Conservation (phyloP, 2,329 filamentous ascomycete species). For the Ceratocystis alfenasii region DNA sequence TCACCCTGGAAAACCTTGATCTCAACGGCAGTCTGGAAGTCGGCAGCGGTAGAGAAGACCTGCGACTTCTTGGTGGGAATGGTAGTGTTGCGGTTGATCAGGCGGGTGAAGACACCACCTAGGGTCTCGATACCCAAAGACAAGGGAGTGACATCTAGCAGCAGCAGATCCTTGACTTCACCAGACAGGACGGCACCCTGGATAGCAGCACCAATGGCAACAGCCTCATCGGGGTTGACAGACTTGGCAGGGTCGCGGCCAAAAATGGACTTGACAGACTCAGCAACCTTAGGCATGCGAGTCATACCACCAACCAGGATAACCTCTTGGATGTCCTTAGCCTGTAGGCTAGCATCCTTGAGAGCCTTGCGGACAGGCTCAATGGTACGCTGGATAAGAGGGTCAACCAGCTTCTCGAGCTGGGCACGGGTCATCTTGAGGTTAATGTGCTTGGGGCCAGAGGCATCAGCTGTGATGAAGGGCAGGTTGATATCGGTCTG, state of each 20-base stretch:
- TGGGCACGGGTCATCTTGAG: slow-evolving; percentile 82
- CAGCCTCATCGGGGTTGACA: slow-evolving; percentile 96
- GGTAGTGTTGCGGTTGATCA: slow-evolving; percentile 98
- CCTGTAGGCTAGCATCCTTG: slow-evolving; percentile 83
- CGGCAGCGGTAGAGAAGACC: slow-evolving; percentile 91
- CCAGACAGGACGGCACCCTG: slow-evolving; percentile 94
- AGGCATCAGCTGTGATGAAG: slow-evolving; percentile 94
- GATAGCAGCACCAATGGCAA: slow-evolving; percentile 92
- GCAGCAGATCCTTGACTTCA: slow-evolving; percentile 89
- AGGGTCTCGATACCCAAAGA: slow-evolving; percentile 98
- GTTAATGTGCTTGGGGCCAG: slow-evolving; percentile 97
- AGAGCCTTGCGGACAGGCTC: slow-evolving; percentile 93
- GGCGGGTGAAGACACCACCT: slow-evolving; percentile 90
- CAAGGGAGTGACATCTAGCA: slow-evolving; percentile 89
- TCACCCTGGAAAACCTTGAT: slow-evolving; percentile 99
- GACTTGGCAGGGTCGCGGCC: slow-evolving; percentile 94
- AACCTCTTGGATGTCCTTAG: slow-evolving; percentile 93
- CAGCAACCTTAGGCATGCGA: slow-evolving; percentile 95
- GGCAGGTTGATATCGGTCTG: slow-evolving; percentile 97
- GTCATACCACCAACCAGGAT: slow-evolving; percentile 99
- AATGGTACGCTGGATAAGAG: slow-evolving; percentile 72
- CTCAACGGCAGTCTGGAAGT: slow-evolving; percentile 97
- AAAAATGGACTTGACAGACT: slow-evolving; percentile 94
- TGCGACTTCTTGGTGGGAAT: slow-evolving; percentile 99
- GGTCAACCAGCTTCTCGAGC: slow-evolving; percentile 85